Evolutionary conservation across 768 basidiomycete species (phyloP).

Genomic region (Amyloporia xantha): DNA sequence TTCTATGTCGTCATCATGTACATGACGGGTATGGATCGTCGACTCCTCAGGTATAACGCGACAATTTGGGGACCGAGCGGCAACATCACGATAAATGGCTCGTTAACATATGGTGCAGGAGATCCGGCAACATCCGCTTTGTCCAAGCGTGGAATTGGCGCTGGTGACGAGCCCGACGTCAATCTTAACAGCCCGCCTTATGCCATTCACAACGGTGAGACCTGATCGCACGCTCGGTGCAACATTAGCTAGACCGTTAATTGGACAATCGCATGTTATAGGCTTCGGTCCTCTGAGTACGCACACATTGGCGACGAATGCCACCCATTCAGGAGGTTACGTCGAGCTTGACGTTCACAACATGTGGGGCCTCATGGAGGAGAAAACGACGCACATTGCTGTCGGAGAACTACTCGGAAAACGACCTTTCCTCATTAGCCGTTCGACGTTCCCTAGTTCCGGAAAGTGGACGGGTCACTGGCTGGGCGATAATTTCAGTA

Average conservation of each 20-base stretch:
- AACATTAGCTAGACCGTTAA: not conserved
- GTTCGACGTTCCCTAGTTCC: slow-evolving; percentile 62
- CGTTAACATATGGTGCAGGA: slow-evolving; percentile 41
- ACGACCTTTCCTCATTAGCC: slow-evolving; percentile 65
- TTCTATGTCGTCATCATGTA: not conserved
- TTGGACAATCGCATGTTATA: slow-evolving; percentile 14
- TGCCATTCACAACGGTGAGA: slow-evolving; percentile 62
- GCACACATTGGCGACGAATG: slow-evolving; percentile 62
- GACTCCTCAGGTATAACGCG: slow-evolving; percentile 47
- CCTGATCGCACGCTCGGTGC: not conserved
- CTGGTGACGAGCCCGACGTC: slow-evolving; percentile 38
- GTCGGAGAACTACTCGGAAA: slow-evolving; percentile 46
- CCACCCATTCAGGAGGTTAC: slow-evolving; percentile 57
- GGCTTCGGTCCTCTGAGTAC: slow-evolving; percentile 46
- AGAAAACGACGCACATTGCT: slow-evolving; percentile 56
- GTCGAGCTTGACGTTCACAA: slow-evolving; percentile 66
- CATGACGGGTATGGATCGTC: not conserved
- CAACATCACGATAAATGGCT: slow-evolving; percentile 68
- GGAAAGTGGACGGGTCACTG: slow-evolving; percentile 72
- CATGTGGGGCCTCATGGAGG: slow-evolving; percentile 68
- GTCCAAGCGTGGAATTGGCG: slow-evolving; percentile 42
- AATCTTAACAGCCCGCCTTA: slow-evolving; percentile 59
- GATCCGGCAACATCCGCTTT: slow-evolving; percentile 14
- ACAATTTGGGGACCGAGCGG: slow-evolving; percentile 61
- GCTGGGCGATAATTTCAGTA: slow-evolving; percentile 75